Evolutionary conservation across 208 protist genomes (phyloP).

Genomic region (Crithidia acanthocephali): DNA sequence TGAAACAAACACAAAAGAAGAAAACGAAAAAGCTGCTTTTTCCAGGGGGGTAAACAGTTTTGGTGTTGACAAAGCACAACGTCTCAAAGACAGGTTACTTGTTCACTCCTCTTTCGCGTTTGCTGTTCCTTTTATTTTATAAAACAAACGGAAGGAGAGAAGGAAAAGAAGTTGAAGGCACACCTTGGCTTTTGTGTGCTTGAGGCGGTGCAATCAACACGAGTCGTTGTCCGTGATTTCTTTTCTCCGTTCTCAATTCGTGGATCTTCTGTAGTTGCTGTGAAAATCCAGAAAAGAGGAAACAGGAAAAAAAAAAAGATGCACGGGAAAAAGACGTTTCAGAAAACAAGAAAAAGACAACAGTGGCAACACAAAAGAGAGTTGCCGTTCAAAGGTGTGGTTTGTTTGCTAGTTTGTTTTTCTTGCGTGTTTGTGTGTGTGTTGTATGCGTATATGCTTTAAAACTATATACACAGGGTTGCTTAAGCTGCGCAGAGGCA

Average conservation of each 20-base stretch:
- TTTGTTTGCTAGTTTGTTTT: no score
- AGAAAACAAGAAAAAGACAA: not conserved
- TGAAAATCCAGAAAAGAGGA: not conserved
- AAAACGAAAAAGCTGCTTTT: not conserved
- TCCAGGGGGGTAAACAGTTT: not conserved
- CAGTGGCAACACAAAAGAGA: not conserved
- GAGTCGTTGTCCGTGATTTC: not conserved
- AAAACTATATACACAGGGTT: not conserved
- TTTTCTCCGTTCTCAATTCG: not conserved
- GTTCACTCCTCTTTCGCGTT: not conserved
- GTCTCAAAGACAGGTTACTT: no score
- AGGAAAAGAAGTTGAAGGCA: constrained; percentile 12
- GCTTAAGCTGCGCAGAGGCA: not conserved
- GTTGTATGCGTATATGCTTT: not conserved
- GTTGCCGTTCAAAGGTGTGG: not conserved
- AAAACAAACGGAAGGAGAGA: constrained; percentile 9
- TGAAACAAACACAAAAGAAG: not conserved
- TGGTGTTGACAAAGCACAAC: not conserved
- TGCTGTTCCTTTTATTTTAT: not conserved
- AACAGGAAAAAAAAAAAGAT: not conserved
- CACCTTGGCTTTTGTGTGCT: not conserved
- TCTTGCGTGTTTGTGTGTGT: not conserved
- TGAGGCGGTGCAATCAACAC: not conserved
- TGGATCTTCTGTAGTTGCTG: constrained; percentile 1
- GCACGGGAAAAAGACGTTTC: not conserved